These are phyloP conservation scores for Petunia secreta DNA, from an alignment of 257 asterid species.

Conservation along the genomic window DNA sequence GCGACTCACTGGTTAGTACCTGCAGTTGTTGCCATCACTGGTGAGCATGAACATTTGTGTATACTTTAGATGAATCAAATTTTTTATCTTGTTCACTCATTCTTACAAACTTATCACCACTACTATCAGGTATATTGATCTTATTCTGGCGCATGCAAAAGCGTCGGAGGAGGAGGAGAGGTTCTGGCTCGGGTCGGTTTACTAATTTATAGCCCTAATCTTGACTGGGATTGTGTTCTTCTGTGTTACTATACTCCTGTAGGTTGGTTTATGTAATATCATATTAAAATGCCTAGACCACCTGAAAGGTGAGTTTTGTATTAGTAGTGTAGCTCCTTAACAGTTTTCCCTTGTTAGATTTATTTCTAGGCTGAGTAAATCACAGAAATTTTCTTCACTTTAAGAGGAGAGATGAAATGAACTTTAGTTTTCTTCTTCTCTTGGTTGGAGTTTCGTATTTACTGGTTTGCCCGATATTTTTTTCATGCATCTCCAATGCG, in stretches of 20 bases:
- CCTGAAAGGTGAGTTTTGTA: slow-evolving; percentile 26
- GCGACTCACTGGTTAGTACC: slow-evolving; percentile 95
- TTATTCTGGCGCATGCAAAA: slow-evolving; percentile 81
- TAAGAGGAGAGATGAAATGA: not conserved
- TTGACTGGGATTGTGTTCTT: not conserved
- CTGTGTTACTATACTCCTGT: not conserved
- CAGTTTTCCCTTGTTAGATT: not conserved
- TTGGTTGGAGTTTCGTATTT: not conserved
- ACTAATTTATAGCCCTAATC: slow-evolving; percentile 39
- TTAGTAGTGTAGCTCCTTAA: not conserved
- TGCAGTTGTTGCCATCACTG: slow-evolving; percentile 63
- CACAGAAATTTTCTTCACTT: not conserved
- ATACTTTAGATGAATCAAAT: not conserved
- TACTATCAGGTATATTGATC: slow-evolving; percentile 62
- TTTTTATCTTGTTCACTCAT: not conserved
- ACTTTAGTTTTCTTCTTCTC: not conserved
- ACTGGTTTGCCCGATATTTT: not conserved
- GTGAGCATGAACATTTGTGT: slow-evolving; percentile 46
- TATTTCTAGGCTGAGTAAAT: not conserved
- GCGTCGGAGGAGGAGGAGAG: slow-evolving; percentile 80
- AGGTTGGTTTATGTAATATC: slow-evolving; percentile 19
- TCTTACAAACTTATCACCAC: not conserved
- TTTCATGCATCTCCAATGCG: too few species aligned
- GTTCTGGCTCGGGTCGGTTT: slow-evolving; percentile 58
- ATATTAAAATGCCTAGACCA: not conserved